Conservation (phyloP, 169 alveolate genomes). For the Babesia bovis region DNA sequence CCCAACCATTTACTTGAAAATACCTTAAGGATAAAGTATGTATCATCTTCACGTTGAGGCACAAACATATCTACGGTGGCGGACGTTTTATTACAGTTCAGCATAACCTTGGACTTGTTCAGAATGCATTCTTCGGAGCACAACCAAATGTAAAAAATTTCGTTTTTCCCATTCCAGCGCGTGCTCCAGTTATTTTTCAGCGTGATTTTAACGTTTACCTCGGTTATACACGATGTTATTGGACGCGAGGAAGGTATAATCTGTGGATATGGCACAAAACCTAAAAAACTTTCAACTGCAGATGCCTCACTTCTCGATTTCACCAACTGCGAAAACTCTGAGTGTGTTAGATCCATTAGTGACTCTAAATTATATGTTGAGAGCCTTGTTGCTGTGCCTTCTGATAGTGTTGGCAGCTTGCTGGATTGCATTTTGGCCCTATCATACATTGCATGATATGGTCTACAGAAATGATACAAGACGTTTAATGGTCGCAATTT, state of each 20-base stretch:
- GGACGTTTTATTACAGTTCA: not conserved
- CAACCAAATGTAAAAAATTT: constrained; percentile 58
- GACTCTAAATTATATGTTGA: constrained; percentile 64
- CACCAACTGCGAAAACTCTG: constrained; percentile 63
- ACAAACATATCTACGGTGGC: constrained; percentile 41
- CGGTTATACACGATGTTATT: constrained; percentile 81
- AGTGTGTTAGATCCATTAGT: constrained; percentile 42
- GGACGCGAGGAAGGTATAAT: constrained; percentile 79
- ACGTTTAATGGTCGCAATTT: constrained; percentile 76
- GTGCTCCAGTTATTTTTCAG: constrained; percentile 86
- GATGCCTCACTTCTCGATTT: constrained; percentile 61
- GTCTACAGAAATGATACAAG: constrained; percentile 79
- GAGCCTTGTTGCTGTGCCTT: constrained; percentile 36
- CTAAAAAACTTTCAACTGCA: constrained; percentile 67
- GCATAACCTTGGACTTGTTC: constrained; percentile 20
- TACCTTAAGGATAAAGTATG: constrained; percentile 18
- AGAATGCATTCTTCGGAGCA: constrained; percentile 43
- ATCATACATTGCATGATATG: constrained; percentile 24
- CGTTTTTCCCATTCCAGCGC: constrained; percentile 87
- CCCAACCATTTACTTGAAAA: constrained; percentile 64
- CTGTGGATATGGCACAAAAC: constrained; percentile 85
- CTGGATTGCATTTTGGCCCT: constrained; percentile 32
- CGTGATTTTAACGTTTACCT: constrained; percentile 77
- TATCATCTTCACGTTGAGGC: constrained; percentile 37
- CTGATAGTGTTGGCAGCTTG: constrained; percentile 54